Conservation (phyloP, 306 rosid species). For the Luffa aegyptiaca region DNA sequence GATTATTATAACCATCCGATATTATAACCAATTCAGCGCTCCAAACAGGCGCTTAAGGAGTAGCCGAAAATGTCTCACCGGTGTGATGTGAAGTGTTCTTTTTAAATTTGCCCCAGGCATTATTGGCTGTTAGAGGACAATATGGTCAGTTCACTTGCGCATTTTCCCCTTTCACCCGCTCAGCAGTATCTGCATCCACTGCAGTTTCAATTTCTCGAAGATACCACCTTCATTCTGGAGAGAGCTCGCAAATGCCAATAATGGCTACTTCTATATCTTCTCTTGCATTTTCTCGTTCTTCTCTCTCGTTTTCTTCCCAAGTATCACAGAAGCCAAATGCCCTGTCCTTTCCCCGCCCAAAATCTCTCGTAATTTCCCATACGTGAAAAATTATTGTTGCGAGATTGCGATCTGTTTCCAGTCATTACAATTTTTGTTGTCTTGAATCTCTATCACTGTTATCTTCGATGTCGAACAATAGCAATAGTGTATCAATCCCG, state of each 20-base stretch:
- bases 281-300: conserved; percentile 45
- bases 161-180: background rate
- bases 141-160: background rate
- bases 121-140: background rate
- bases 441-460: background rate
- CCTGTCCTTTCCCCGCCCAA: conserved; percentile 24
- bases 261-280: conserved; percentile 57
- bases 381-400: background rate
- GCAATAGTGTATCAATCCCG: conserved; percentile 45
- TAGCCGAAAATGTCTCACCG: no score
- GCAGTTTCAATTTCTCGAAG: background rate
- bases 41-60: no score
- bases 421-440: background rate
- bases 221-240: background rate
- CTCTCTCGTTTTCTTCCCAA: conserved; percentile 78
- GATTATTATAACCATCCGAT: no score
- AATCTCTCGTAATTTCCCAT: conserved; percentile 27
- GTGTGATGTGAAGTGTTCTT: no score
- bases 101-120: background rate
- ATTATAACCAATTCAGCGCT: no score
- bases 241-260: conserved; percentile 12
- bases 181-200: background rate
- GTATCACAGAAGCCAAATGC: conserved; percentile 38
- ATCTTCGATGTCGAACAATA: conserved; percentile 37
- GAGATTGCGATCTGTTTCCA: background rate